Conservation (phyloP, 371 early-diverging fungal genomes). For the Polyrhizophydium stewartii region DNA sequence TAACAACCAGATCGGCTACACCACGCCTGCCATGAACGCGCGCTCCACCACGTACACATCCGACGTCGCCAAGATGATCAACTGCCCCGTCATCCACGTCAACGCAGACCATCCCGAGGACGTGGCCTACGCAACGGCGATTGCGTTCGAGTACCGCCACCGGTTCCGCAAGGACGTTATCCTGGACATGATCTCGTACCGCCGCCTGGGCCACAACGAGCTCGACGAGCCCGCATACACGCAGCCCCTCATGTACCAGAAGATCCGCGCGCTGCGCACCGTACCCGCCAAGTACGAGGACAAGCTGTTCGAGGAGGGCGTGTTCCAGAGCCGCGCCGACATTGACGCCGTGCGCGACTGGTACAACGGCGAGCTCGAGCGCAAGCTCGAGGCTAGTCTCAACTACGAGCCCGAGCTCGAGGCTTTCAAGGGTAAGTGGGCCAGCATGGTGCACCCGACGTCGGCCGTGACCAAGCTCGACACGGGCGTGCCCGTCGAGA, state of each 20-base stretch:
- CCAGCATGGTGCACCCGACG: slow-evolving; percentile 52
- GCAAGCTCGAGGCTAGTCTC: slow-evolving; percentile 54
- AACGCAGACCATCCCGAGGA: slow-evolving; percentile 95
- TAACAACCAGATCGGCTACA: slow-evolving; percentile 97
- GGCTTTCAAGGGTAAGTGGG: slow-evolving; percentile 70
- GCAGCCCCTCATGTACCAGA: slow-evolving; percentile 94
- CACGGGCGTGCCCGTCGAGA: slow-evolving; percentile 48
- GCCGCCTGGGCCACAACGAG: slow-evolving; percentile 97
- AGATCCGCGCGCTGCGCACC: slow-evolving; percentile 74
- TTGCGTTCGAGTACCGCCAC: slow-evolving; percentile 88
- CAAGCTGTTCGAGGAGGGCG: slow-evolving; percentile 28
- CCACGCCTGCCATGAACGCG: slow-evolving; percentile 88
- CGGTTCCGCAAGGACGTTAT: slow-evolving; percentile 87
- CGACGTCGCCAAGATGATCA: slow-evolving; percentile 93
- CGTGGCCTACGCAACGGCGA: slow-evolving; percentile 74
- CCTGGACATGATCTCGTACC: slow-evolving; percentile 88
- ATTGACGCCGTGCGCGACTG: slow-evolving; percentile 48
- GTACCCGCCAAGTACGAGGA: slow-evolving; percentile 81
- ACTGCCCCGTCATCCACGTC: slow-evolving; percentile 93
- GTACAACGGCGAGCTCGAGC: slow-evolving; percentile 56
- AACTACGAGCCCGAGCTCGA: slow-evolving; percentile 52
- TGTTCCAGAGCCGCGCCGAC: slow-evolving; percentile 24
- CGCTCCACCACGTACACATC: slow-evolving; percentile 87
- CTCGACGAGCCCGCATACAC: slow-evolving; percentile 95
- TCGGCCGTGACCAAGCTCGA: slow-evolving; percentile 44